These are phyloP conservation scores for Termitomyces eurrhizus DNA, from an alignment of 768 basidiomycete species.

Conservation along the genomic window DNA sequence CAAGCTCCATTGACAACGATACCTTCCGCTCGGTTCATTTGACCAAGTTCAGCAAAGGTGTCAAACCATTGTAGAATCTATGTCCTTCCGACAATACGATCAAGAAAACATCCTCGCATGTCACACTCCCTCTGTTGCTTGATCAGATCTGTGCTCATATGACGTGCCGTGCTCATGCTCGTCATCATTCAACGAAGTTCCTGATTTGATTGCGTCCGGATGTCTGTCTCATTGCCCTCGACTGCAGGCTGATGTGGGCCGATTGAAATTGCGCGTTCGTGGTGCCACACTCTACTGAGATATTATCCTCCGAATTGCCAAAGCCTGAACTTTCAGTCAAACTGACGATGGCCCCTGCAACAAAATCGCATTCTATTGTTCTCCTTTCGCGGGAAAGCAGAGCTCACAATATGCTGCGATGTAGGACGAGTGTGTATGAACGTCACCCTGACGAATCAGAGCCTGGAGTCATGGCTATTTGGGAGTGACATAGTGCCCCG, in stretches of 20 bases:
- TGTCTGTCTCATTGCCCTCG: slow-evolving; percentile 25
- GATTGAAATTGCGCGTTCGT: slow-evolving; percentile 39
- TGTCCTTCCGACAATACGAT: slow-evolving; percentile 29
- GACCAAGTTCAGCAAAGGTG: slow-evolving; percentile 30
- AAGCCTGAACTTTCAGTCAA: slow-evolving; percentile 23
- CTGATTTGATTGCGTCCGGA: slow-evolving; percentile 23
- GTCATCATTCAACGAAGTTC: slow-evolving; percentile 17
- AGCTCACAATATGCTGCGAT: slow-evolving; percentile 62
- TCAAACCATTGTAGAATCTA: slow-evolving; percentile 45
- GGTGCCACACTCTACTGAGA: slow-evolving; percentile 20
- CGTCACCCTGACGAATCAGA: slow-evolving; percentile 11
- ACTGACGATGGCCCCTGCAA: slow-evolving; percentile 12
- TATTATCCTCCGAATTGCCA: slow-evolving; percentile 34
- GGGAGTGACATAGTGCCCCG: slow-evolving; percentile 59
- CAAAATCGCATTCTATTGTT: slow-evolving; percentile 47
- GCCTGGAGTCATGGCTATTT: slow-evolving; percentile 25
- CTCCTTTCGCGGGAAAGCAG: slow-evolving; percentile 53
- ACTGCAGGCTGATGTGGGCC: slow-evolving; percentile 33
- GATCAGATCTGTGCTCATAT: slow-evolving; percentile 73
- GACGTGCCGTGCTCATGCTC: slow-evolving; percentile 33
- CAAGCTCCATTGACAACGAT: slow-evolving; percentile 37
- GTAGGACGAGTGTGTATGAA: slow-evolving; percentile 46
- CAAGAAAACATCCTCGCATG: slow-evolving; percentile 11
- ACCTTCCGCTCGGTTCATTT: slow-evolving; percentile 56
- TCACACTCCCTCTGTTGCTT: slow-evolving; percentile 55